Base-by-base conservation (phyloP, 306 rosid species). In the Mimosa pudica region DNA sequence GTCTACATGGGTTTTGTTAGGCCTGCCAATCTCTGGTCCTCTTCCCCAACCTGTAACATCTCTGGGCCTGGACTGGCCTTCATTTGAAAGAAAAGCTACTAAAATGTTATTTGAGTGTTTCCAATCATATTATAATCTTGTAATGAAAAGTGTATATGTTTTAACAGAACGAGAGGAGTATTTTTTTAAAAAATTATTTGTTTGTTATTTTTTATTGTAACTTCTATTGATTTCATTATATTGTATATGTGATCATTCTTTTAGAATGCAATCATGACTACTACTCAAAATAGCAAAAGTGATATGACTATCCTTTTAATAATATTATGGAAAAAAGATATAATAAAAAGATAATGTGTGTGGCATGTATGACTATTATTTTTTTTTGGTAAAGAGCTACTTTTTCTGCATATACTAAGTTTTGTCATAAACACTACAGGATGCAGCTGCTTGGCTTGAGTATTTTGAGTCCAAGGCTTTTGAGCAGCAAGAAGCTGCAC, bases 371-470 rank as follows among this genome's bases (percentile, higher is more conserved):
- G 35, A 61, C 11, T 1, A 6, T 38, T 61, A 61, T 5, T 61
- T 61, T 30, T 3, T 38, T 38, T 38, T 38, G 42, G 42, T 38
- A 38, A 38, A 38, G 42, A 38, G 42, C 42, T 38, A 61, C 14
- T 61, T 61, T 30, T 3, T 61, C 32, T 24, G 38, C 14, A 32
- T 73, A 81, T 79, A 42, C 71, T 70, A 32, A 58, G 70, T 20
- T 36, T 76, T 69, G 8, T 84, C 58, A 71, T 71, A 36, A 84
- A 87, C 78, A 78, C 70, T 60, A 78, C 85, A 96, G 99, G 99
- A 96, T 67, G 98, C 99, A 84, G 99, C 99, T 16, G 99, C 99
- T 70, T 96, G 99, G 99, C 98, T 96, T 47, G 99, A 96, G 78
- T 96, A 96, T 85, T 96, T 96, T 75, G 98, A 93, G 87, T 96